Conservation (phyloP, 768 basidiomycete genomes). For the Podaxis sp. region DNA sequence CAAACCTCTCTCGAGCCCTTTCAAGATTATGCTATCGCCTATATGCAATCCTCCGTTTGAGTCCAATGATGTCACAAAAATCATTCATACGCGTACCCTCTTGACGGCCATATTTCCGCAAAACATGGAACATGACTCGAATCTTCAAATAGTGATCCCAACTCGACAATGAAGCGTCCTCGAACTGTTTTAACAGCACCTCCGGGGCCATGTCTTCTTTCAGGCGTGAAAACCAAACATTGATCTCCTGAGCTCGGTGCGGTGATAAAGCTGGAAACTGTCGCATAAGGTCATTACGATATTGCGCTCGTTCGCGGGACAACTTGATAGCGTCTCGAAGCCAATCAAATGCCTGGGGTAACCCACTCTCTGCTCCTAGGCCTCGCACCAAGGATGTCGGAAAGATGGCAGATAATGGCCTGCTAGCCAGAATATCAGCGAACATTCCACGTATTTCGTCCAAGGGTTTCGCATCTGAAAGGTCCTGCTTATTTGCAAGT, state of each 20-base stretch:
- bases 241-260: constrained; percentile 27
- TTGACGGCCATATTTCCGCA: constrained; percentile 39
- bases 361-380: constrained; percentile 20
- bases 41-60: neutral
- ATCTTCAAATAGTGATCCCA: constrained; percentile 53
- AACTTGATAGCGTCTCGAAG: constrained; percentile 16
- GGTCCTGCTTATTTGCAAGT: constrained; percentile 65
- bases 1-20: constrained; percentile 38
- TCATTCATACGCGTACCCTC: constrained; percentile 30
- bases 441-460: constrained; percentile 42
- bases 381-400: constrained; percentile 22
- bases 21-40: constrained; percentile 45
- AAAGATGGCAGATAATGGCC: constrained; percentile 29
- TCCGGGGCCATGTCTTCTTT: constrained; percentile 28
- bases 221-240: constrained; percentile 34
- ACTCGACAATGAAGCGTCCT: constrained; percentile 30
- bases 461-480: constrained; percentile 48
- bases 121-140: constrained; percentile 40
- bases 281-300: neutral
- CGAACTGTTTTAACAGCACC: constrained; percentile 35
- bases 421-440: constrained; percentile 26
- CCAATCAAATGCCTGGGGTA: constrained; percentile 43
- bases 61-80: neutral
- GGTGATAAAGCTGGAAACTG: neutral
- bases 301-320: neutral